Conservation (phyloP, 2,329 filamentous ascomycete genomes). For the Calonectria hawksworthii region DNA sequence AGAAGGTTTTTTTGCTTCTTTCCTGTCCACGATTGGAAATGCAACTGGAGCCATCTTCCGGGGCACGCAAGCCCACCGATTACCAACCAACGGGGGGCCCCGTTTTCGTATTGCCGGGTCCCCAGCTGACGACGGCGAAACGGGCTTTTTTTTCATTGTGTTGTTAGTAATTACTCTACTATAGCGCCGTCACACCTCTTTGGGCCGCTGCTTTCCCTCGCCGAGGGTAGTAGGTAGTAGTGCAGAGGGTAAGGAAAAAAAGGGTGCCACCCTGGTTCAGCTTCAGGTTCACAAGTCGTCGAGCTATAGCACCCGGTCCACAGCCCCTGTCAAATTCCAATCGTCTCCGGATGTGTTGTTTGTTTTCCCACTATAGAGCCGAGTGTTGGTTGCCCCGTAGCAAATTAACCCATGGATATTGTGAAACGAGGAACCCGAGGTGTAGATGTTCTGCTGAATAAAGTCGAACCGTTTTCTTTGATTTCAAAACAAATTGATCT, state of each 20-base stretch:
- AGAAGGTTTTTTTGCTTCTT: conserved; percentile 2
- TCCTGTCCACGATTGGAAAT: background rate
- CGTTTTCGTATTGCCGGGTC: background rate
- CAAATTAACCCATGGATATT: background rate
- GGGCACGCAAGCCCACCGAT: background rate
- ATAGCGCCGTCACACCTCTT: background rate
- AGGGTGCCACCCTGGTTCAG: background rate
- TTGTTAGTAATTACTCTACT: background rate
- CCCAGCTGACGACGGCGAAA: background rate
- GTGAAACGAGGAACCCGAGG: background rate
- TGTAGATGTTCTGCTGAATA: background rate
- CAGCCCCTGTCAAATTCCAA: conserved; percentile 10
- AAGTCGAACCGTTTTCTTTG: background rate
- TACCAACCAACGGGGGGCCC: conserved; percentile 2
- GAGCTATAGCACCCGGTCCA: background rate
- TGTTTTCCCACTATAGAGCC: background rate
- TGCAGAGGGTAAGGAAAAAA: background rate
- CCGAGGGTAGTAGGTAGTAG: background rate
- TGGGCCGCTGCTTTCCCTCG: background rate
- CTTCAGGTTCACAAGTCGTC: background rate
- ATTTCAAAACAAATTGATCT: background rate
- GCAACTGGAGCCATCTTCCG: background rate
- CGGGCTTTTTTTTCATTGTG: background rate
- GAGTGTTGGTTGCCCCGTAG: background rate
- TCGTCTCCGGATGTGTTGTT: background rate